A percentile compares a stretch with the other conserved stretches of the same genome.
These are phyloP conservation scores for Clarireedia hainanense DNA, from an alignment of 2,329 filamentous ascomycete genomes.

Conservation along the genomic window DNA sequence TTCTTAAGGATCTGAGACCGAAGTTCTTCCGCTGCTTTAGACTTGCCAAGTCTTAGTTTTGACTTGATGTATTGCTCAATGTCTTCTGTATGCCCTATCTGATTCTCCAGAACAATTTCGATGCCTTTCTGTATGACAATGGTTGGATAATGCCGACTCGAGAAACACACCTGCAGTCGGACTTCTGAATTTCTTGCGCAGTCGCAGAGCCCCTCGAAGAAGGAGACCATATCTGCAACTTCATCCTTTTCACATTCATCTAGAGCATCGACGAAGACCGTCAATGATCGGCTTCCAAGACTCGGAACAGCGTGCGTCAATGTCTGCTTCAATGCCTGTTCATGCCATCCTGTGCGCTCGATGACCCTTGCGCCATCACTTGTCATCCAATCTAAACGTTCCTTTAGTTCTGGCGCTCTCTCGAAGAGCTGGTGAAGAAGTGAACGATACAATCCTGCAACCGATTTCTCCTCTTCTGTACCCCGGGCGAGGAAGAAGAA, in stretches of 20 bases:
- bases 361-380: constrained; percentile 15
- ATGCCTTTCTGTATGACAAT: constrained; percentile 19
- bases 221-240: constrained; percentile 13
- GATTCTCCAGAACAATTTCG: constrained; percentile 22
- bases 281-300: constrained; percentile 25
- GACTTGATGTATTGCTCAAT: constrained; percentile 23
- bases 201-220: constrained; percentile 18
- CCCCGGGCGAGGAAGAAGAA: constrained; percentile 28
- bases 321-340: constrained; percentile 25
- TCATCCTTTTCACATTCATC: constrained; percentile 20
- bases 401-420: constrained; percentile 29
- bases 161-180: constrained; percentile 22
- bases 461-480: constrained; percentile 36
- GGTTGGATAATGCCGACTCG: constrained; percentile 25
- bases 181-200: constrained; percentile 7
- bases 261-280: constrained; percentile 26
- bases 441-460: constrained; percentile 42
- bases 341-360: constrained; percentile 20
- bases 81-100: constrained; percentile 25
- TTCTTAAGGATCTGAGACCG: constrained; percentile 12
- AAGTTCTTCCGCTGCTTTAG: constrained; percentile 12
- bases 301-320: constrained; percentile 20
- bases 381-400: constrained; percentile 20
- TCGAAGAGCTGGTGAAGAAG: constrained; percentile 40
- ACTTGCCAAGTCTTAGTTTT: constrained; percentile 17